phyloP scores from a whole-genome alignment of 495 filamentous ascomycete species.

The Trichocladium uniseriatum region DNA sequence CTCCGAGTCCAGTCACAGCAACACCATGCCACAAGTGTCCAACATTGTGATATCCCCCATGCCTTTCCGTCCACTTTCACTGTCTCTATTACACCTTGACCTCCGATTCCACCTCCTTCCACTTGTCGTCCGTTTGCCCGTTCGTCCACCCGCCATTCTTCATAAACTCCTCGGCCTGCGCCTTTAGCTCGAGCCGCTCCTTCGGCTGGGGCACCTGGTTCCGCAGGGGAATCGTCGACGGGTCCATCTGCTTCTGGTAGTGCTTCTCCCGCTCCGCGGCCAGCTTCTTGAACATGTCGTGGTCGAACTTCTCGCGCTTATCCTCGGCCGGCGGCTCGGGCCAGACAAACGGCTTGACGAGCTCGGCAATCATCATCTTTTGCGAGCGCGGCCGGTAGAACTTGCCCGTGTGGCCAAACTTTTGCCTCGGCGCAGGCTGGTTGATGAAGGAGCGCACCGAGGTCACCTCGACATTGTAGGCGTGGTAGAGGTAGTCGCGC shows the following conservation, averaged over 20 bases:
- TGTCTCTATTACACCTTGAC: slow-evolving; percentile 1
- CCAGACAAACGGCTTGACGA: slow-evolving; percentile 77
- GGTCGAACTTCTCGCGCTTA: slow-evolving; percentile 36
- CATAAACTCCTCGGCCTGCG: slow-evolving; percentile 25
- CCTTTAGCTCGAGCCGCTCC: slow-evolving; percentile 19
- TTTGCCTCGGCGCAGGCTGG: slow-evolving; percentile 49
- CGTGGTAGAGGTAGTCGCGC: slow-evolving; percentile 75
- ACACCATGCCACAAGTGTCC: not conserved
- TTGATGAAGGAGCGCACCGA: slow-evolving; percentile 71
- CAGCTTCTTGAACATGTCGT: slow-evolving; percentile 21
- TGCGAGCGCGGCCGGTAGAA: slow-evolving; percentile 52
- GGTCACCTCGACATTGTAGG: slow-evolving; percentile 59
- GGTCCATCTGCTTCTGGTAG: slow-evolving; percentile 23
- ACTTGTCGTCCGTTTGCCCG: slow-evolving; percentile 30
- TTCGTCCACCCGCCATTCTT: slow-evolving; percentile 34
- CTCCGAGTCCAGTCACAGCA: not conserved
- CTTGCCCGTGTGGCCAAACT: slow-evolving; percentile 33
- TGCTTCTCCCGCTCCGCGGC: slow-evolving; percentile 35
- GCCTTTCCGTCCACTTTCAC: slow-evolving; percentile 7
- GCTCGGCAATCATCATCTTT: slow-evolving; percentile 88
- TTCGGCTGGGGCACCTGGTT: slow-evolving; percentile 8
- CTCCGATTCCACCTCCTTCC: slow-evolving; percentile 24
- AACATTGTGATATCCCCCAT: not conserved
- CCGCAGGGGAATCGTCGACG: slow-evolving; percentile 23
- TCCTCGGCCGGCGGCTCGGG: slow-evolving; percentile 49